Evolutionary conservation across 75 land plant species (phyloP).

Genomic region (Pinus taeda): DNA sequence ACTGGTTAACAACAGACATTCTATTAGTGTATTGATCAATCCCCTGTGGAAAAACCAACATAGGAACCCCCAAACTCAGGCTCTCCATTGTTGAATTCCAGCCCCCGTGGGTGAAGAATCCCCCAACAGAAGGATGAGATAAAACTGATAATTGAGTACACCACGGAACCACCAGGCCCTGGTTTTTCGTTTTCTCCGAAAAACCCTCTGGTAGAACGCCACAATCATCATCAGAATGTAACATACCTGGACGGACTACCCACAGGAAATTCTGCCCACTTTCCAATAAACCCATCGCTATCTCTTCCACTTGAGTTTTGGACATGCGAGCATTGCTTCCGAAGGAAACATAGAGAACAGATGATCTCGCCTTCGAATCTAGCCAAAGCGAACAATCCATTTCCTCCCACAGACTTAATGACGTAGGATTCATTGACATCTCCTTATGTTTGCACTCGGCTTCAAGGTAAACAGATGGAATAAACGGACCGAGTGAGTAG

Average conservation of each 20-base stretch:
- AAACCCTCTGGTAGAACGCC: conserved; percentile 2
- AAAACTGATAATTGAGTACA: conserved; percentile 12
- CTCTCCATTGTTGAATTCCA: conserved; percentile 26
- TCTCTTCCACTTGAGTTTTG: conserved; percentile 2
- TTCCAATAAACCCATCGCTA: neutral
- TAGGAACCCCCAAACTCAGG: conserved; percentile 16
- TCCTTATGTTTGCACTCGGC: too few species aligned
- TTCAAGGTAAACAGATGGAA: too few species aligned
- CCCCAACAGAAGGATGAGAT: conserved; percentile 14
- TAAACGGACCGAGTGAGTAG: too few species aligned
- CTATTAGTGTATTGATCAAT: conserved; percentile 12
- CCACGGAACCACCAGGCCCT: conserved; percentile 22
- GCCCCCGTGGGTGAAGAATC: conserved; percentile 21
- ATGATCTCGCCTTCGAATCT: neutral
- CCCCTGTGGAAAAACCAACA: conserved; percentile 18
- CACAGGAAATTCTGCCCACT: conserved; percentile 10
- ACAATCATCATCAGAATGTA: neutral
- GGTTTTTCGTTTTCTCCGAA: conserved; percentile 8
- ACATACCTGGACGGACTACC: conserved; percentile 6
- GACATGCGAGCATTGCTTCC: neutral
- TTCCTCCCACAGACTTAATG: conserved; percentile 1
- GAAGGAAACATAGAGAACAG: conserved; percentile 11
- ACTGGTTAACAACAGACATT: conserved; percentile 3
- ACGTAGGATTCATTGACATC: neutral
- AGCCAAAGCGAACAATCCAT: neutral